These are phyloP conservation scores for Candida namnaoensis DNA, from an alignment of 805 yeast species.

Conservation along the genomic window DNA sequence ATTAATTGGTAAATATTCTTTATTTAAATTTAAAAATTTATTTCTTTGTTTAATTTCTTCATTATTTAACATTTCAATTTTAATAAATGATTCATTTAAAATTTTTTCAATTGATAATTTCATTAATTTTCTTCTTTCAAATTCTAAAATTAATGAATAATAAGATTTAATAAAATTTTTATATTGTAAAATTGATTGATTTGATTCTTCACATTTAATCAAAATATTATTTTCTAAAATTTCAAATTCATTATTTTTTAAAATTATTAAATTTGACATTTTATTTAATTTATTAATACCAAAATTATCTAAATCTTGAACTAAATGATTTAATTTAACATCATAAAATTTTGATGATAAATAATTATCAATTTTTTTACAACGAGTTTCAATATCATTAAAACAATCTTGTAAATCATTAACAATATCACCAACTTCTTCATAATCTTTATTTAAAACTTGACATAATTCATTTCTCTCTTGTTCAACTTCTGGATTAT, in stretches of 20 bases:
- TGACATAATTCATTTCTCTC: constrained; percentile 31
- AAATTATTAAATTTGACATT: constrained; percentile 6
- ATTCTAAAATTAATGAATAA: constrained; percentile 40
- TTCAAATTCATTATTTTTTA: constrained; percentile 5
- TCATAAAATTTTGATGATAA: constrained; percentile 20
- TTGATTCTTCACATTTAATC: constrained; percentile 9
- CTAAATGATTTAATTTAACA: constrained; percentile 14
- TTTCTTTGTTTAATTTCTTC: constrained; percentile 36
- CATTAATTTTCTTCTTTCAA: constrained; percentile 37
- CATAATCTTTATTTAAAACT: constrained; percentile 42
- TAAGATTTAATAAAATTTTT: constrained; percentile 43
- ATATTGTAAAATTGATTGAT: constrained; percentile 39
- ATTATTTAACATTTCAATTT: constrained; percentile 27
- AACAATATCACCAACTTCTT: constrained; percentile 50
- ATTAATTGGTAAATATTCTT: constrained; percentile 43
- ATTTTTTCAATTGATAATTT: constrained; percentile 30
- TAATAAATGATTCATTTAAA: constrained; percentile 30
- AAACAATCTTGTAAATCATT: constrained; percentile 33
- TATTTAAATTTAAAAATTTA: constrained; percentile 36
- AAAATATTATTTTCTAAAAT: constrained; percentile 4
- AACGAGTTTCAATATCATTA: constrained; percentile 16
- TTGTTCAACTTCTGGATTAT: constrained; percentile 8
- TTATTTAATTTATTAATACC: constrained; percentile 11
- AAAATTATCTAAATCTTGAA: constrained; percentile 12
- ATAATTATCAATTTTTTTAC: constrained; percentile 18